Evolutionary conservation across 192 early-diverging fungal species (phyloP), one percentile per base, ranked within the genome.

Genomic region (Oehlia diaphana): DNA sequence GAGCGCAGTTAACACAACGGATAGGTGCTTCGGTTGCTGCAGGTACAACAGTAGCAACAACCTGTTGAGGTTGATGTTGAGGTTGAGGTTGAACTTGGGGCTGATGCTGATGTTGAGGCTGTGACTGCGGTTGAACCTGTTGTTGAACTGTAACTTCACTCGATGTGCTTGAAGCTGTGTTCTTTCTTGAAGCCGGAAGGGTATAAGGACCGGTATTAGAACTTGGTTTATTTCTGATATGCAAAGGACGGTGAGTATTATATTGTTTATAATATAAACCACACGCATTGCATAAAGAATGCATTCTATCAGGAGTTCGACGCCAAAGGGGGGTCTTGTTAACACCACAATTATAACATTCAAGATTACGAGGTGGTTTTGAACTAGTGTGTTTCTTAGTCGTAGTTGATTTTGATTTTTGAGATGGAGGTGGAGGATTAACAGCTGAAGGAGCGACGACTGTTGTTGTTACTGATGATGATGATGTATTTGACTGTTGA

Each of bases 281-380:
- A 82, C 95, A 96, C 33, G 95, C 93, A 81, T 96, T 96, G 82
- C 95, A 96, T 26, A 96, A 80, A n/a, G 89, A 92, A 83, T 96
- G 93, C 74, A 86, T 86, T 44, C 91, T 88, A 81, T 93, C 95
- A 3, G 90, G 85, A 2, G 94, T 94, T 23, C 94, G 86, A 69
- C 94, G 86, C 95, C 95, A 96, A 14, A 96, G 84, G 2, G 93
- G 93, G 0, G 94, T 94, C 81, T 88, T 86, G 58, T 86, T 92
- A 12, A 92, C 92, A 70, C 89, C 90, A 85, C 94, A 95, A 63
- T 95, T 94, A 87, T 86, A 91, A 69, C 94, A 95, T 50, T 89
- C 88, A 28, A 89, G 58, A 28, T 86, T 83, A 13, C 87, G 83
- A 23, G 85, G 86, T 44, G 87, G 87, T 28, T 88, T 86, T 10